A percentile compares a stretch with the other conserved stretches of the same genome.
Evolutionary conservation across 306 rosid genomes (phyloP).

Genomic region (Albizia julibrissin): DNA sequence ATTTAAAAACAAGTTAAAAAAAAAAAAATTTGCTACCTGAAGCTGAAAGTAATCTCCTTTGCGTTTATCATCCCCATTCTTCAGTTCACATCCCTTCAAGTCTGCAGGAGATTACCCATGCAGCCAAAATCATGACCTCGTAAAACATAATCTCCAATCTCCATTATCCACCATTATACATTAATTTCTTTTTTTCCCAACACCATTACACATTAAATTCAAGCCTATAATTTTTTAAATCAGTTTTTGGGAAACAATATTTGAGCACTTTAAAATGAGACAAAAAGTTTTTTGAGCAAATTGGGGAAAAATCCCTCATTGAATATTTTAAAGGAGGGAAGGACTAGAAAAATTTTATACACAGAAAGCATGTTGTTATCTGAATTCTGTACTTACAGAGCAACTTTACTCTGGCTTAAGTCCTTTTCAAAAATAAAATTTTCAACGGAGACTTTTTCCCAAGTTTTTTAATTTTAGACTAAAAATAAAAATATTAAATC

Average conservation of each 20-base stretch:
- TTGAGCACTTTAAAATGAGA: not conserved
- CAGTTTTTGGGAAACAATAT: not conserved
- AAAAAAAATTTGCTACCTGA: conserved; percentile 52
- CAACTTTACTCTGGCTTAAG: too few species aligned
- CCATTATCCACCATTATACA: not conserved
- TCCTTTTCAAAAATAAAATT: too few species aligned
- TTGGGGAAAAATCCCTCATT: too few species aligned
- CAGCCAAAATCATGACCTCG: conserved; percentile 18
- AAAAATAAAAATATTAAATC: not conserved
- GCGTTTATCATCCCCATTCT: conserved; percentile 49
- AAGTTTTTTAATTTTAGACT: not conserved
- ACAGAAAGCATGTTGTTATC: too few species aligned
- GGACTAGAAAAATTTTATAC: too few species aligned
- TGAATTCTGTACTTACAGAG: too few species aligned
- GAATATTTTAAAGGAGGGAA: too few species aligned
- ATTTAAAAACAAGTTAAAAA: not conserved
- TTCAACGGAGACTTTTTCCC: too few species aligned
- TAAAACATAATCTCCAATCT: conserved; percentile 11
- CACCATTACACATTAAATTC: not conserved
- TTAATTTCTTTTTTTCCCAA: not conserved
- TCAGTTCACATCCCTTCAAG: conserved; percentile 61
- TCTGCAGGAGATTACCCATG: conserved; percentile 39
- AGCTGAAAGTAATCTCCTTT: conserved; percentile 70
- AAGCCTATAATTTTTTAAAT: not conserved
- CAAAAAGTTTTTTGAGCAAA: not conserved